phyloP scores from a whole-genome alignment of 1,139 yeast species.

The Lodderomyces oxycetoniae region DNA sequence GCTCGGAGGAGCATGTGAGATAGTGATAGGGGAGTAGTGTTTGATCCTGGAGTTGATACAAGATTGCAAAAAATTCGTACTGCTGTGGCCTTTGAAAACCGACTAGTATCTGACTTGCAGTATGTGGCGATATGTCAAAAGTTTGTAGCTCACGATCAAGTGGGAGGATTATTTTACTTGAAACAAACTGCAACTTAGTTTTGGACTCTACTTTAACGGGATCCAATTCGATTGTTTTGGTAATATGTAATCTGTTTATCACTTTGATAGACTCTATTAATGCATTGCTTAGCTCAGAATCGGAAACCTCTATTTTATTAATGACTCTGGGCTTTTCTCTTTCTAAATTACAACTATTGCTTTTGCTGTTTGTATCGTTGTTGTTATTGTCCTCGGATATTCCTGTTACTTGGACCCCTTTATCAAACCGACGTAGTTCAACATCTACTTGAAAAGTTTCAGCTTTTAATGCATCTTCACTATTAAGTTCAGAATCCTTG shows the following conservation, averaged over 20 bases:
- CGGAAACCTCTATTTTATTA: constrained; percentile 5
- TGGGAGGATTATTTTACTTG: neutral
- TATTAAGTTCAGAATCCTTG: neutral
- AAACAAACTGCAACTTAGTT: neutral
- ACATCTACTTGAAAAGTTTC: too few relatives aligned
- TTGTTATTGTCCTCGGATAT: too few relatives aligned
- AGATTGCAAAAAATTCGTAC: constrained; percentile 27
- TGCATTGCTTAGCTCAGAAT: constrained; percentile 9
- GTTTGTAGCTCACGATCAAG: constrained; percentile 20
- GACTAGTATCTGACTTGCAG: constrained; percentile 15
- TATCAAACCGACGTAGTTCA: neutral
- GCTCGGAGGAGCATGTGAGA: constrained; percentile 37
- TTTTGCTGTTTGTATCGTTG: neutral
- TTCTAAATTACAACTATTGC: neutral
- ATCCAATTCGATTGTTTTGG: constrained; percentile 9
- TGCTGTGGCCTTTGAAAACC: constrained; percentile 1
- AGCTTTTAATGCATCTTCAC: neutral
- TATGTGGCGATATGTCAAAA: constrained; percentile 39
- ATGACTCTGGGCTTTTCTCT: neutral
- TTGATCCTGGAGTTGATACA: constrained; percentile 20
- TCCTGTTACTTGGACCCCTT: too few relatives aligned
- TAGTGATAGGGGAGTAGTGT: constrained; percentile 38
- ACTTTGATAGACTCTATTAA: constrained; percentile 11
- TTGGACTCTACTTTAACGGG: constrained; percentile 1
- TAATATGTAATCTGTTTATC: constrained; percentile 10